Evolutionary conservation across 2,329 filamentous ascomycete genomes (phyloP), one percentile per base, ranked within the genome.

Genomic region (Colletotrichum spinosum): DNA sequence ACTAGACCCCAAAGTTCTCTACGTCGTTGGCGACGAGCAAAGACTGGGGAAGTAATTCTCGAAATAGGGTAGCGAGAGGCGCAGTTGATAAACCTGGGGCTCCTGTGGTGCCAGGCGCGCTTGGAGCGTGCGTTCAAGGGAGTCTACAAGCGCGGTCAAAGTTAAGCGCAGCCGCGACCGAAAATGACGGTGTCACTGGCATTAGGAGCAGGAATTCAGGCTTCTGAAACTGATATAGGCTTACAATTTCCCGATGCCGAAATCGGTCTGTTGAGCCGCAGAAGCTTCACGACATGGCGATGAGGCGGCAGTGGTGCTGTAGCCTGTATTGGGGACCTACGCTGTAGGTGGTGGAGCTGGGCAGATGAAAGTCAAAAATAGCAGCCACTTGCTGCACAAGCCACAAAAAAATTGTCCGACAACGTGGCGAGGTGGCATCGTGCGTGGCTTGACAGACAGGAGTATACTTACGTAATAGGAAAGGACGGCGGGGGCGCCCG

Each of bases 1-100:
- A 25, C 8, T 8, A 15, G 41, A 44, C 41, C 41, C 41, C 41
- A 44, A 44, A 25, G 4, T 25, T 25, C 25, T 25, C 3, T 25
- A 25, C 25, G 25, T 25, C 25, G 25, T 25, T 25, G 25, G 25
- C 25, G 25, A 25, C 1, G 25, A 25, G 25, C 1, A 25, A 25
- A 25, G 25, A 5, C 25, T 25, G 25, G 4, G 25, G 25, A 5
- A 25, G 25, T 25, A 25, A 25, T 4, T 34, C 44, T 38, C 45
- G 17, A 25, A 51, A 54, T 44, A 60, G 44, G 46, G 45, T 34
- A 50, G 37, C 50, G 44, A 38, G 50, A 45, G 61, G 61, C 60
- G 37, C 35, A 42, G 60, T 49, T 46, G 37, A 15, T 41, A 41
- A 13, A 33, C 35, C 55, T 63, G 13, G 42, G 38, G 15, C 42